Base-by-base conservation (phyloP, 106 monocot species). In the Phalaenopsis equestris region DNA sequence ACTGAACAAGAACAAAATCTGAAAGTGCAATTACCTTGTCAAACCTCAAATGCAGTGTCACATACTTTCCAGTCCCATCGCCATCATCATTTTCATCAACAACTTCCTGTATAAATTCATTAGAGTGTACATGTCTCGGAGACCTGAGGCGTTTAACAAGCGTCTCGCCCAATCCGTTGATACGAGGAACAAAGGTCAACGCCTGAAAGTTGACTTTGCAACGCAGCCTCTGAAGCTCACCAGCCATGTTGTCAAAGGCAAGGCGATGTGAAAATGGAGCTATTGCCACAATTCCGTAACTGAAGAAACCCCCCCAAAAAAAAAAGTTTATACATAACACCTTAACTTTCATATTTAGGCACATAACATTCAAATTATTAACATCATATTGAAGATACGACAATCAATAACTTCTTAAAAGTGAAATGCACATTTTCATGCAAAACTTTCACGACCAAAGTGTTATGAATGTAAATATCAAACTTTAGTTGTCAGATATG, bases 141-240 rank as follows among this genome's bases (percentile, higher is more conserved):
- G 72, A 75, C 79, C 89, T 98, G 80, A 94, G 84, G 36, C 92
- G 90, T 56, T 88, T 85, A 17, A 98, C 86, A 78, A 98, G 84
- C 5, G 75, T 79, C 56, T 98, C 94, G 19, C 98, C 98, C 52
- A 94, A 79, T 36, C 81, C 83, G 73, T 57, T 94, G 75, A 98
- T 87, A 67, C 93, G 92, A 80, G 92, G 89, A 81, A 94, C 92
- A 85, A 94, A 98, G 37, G 76, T 37, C 81, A 98, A 80, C 19
- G 94, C 98, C 78, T 93, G 88, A 75, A 98, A 98, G 73, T 98
- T 98, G 65, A 98, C 98, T 84, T 98, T 93, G 65, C 98, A 98
- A 16, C 98, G 84, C 48, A 98, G 75, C 42, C 78, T 86, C 88
- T 94, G 98, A 78, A 98, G 84, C 56, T 98, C 88, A 49, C 55